These are phyloP conservation scores for Leccinum subgranulosum DNA, from an alignment of 768 basidiomycete species.

Conservation along the genomic window DNA sequence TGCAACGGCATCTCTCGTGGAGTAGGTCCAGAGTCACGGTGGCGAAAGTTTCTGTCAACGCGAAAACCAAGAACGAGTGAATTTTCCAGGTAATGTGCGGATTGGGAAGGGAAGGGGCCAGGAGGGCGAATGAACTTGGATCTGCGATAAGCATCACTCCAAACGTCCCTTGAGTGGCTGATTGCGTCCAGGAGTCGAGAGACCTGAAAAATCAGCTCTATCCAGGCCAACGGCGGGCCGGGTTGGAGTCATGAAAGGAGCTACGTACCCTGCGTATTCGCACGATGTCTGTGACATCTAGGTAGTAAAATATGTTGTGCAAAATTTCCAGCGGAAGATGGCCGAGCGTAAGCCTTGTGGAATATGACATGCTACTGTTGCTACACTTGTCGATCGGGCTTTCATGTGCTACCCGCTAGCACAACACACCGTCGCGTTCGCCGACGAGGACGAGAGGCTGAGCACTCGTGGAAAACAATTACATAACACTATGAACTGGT, in stretches of 20 bases:
- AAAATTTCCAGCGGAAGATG: background rate
- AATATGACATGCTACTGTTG: no score
- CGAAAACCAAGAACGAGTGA: constrained; percentile 9
- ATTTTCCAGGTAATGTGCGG: constrained; percentile 12
- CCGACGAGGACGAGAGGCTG: no score
- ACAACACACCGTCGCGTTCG: no score
- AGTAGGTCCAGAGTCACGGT: no score
- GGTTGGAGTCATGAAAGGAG: background rate
- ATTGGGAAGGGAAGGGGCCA: constrained; percentile 16
- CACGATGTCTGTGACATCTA: constrained; percentile 14
- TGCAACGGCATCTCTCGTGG: background rate
- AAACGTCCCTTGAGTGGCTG: constrained; percentile 10
- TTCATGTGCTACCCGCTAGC: background rate
- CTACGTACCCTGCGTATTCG: constrained; percentile 18
- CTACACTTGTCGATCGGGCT: no score
- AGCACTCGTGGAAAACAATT: no score
- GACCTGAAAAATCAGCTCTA: constrained; percentile 4
- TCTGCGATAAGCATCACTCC: constrained; percentile 15
- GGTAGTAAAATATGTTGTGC: background rate
- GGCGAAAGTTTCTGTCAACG: background rate
- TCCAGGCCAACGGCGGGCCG: background rate
- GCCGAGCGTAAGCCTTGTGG: no score
- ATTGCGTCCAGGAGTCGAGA: constrained; percentile 4
- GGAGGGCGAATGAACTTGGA: constrained; percentile 14
- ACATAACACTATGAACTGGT: no score